Evolutionary conservation across 495 filamentous ascomycete genomes (phyloP).

Genomic region (Gamarada debralockiae): DNA sequence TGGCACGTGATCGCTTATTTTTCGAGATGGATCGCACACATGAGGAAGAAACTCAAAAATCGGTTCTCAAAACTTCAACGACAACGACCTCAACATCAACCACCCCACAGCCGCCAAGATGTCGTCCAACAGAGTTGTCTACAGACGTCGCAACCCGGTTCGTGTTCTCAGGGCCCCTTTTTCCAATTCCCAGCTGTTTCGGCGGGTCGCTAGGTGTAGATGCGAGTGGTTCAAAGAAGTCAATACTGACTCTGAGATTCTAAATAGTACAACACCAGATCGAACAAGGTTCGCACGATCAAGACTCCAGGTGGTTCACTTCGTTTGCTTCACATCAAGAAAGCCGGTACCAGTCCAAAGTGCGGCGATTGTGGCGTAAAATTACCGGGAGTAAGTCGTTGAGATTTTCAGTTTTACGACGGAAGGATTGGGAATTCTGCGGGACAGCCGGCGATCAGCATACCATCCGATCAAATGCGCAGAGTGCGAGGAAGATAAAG

Average conservation of each 20-base stretch:
- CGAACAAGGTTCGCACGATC: conserved; percentile 93
- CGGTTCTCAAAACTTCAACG: conserved; percentile 8
- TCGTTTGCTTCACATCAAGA: conserved; percentile 97
- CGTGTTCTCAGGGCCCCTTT: too few species aligned
- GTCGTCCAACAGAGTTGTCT: conserved; percentile 69
- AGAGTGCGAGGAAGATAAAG: too few species aligned
- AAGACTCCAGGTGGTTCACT: conserved; percentile 95
- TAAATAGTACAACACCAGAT: conserved; percentile 86
- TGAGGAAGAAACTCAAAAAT: not conserved
- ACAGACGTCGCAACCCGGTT: conserved; percentile 87
- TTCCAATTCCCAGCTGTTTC: too few species aligned
- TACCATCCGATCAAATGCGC: too few species aligned
- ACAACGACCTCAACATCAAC: conserved; percentile 39
- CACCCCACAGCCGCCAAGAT: conserved; percentile 47
- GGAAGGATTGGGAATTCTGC: not conserved
- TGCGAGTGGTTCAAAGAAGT: not conserved
- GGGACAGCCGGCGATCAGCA: too few species aligned
- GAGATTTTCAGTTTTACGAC: not conserved
- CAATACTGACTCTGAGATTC: conserved; percentile 1
- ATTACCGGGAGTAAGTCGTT: conserved; percentile 79
- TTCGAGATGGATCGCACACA: not conserved
- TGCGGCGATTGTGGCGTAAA: conserved; percentile 98
- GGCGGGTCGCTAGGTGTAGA: too few species aligned
- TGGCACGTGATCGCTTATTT: not conserved
- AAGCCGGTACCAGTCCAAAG: conserved; percentile 92